A percentile compares a stretch with the other conserved stretches of the same genome.
Conservation (phyloP, 1,139 yeast species). For the Sugiyamaella japonica region DNA sequence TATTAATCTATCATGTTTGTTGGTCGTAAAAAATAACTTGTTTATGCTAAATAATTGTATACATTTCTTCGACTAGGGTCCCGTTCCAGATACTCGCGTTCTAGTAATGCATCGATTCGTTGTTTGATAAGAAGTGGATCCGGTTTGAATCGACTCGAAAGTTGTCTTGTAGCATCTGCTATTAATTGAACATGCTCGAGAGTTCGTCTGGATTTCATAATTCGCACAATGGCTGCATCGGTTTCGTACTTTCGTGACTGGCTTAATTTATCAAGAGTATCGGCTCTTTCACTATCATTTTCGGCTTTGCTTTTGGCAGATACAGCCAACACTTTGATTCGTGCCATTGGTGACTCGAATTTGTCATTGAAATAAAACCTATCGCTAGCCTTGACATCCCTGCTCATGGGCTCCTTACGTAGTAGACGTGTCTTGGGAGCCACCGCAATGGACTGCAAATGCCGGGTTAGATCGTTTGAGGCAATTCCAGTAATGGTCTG, state of each 20-base stretch:
- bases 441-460: slow-evolving; percentile 79
- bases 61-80: slow-evolving; percentile 60
- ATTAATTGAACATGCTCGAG: slow-evolving; percentile 65
- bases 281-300: slow-evolving; percentile 45
- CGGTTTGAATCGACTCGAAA: slow-evolving; percentile 67
- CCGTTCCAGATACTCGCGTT: slow-evolving; percentile 78
- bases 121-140: slow-evolving; percentile 67
- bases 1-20: no score
- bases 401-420: slow-evolving; percentile 70
- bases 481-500: slow-evolving; percentile 70
- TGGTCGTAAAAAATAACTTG: no score
- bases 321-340: slow-evolving; percentile 78
- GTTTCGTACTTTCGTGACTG: slow-evolving; percentile 58
- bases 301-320: slow-evolving; percentile 45
- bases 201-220: slow-evolving; percentile 72
- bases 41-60: slow-evolving; percentile 69
- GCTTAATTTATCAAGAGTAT: slow-evolving; percentile 46
- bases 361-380: slow-evolving; percentile 65
- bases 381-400: slow-evolving; percentile 66
- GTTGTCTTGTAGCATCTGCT: slow-evolving; percentile 63
- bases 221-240: slow-evolving; percentile 87
- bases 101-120: slow-evolving; percentile 77
- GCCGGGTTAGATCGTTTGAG: slow-evolving; percentile 66
- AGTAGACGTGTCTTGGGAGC: slow-evolving; percentile 79
- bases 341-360: slow-evolving; percentile 68